Evolutionary conservation across 108 stramenopile species (phyloP), one percentile per base, ranked within the genome.

Genomic region (Cyclotella kingstonii): DNA sequence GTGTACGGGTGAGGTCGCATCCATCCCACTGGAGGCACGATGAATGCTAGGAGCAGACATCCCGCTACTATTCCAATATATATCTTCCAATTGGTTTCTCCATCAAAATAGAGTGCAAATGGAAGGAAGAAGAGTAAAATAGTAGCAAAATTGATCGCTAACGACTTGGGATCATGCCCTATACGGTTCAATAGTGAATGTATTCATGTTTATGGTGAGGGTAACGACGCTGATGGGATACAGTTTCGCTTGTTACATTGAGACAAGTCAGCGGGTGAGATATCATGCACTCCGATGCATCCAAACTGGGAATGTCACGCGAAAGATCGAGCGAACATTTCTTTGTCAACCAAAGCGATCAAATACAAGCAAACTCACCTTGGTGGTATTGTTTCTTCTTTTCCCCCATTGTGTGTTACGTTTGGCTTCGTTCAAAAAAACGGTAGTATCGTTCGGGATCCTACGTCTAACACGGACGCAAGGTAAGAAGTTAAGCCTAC

Each of bases 1-100:
- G 84, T 80, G 51, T 93, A 93, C 2, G 84, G 84, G 63, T 93
- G 91, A 19, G 91, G 91, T 63, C 88, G 70, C 75, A 72, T 66
- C 76, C 77, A 82, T 29, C 91, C 91, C 12, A 87, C 40, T 17
- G 91, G 91, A 12, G 91, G 91, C 2, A 71, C 65, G 21, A 93
- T 25, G 3, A 82, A 59, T 0, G 87, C 81, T 27, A 89, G 10
- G 0, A 80, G 22, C 22, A 87, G 54, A 17, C 62, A 33, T 22
- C 34, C 82, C 0, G 38, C 78, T 10, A 85, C 81, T 1, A 77
- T 58, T 34, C 50, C 77, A 38, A 70, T 38, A 29, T 62, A 62
- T 11, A 58, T 33, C 14, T 76, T 35, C 14, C 23, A 54, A 47
- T 69, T 74, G 17, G 71, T 76, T 22, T 58, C 56, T 46, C 80